Base-by-base conservation (phyloP, 768 basidiomycete species). In the Lentinula edodes region DNA sequence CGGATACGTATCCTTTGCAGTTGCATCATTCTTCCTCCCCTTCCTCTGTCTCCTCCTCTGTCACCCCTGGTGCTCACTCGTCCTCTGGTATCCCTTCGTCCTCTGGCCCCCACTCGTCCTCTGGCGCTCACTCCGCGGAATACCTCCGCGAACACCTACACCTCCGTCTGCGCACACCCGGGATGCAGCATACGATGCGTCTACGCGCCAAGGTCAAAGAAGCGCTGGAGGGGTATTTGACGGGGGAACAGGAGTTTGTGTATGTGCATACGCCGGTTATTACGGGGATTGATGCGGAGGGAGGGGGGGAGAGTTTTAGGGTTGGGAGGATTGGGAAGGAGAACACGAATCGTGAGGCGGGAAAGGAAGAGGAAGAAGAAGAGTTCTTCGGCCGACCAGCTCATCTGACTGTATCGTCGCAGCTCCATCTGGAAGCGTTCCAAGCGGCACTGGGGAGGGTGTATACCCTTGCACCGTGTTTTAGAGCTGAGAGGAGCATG, bases 281-380 rank as follows among this genome's bases (percentile, higher is more conserved):
- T 23, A 98, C 96, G 0, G 84, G 86, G 15, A 93, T 86, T 66
- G 97, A 99, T 71, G 95, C 95, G 58, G 97, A 99, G 78, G 97
- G 95, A 12, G 95, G 90, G 6, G 96, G 97, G 18, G 95, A 98
- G 73, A 84, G 91, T 1, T 98, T 98, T 72, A 81, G 83, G 6
- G 77, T 96, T 35, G 76, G 80, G 13, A 39, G 4, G 38, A 38
- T 38, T 2, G 8, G 2, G 1, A 75, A 80, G 66, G 80, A 6
- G 38, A 36, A 60, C n/a, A n/a, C n/a, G n/a, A n/a, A n/a, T n/a
- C n/a, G n/a, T n/a, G n/a, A n/a, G 6, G 15, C 39, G 13, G 48
- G 28, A 63, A 5, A 55, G 35, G 50, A 45, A 60, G 28, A 57
- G 67, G 45, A 60, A 60, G 20, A 10, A 3, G 63, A 62, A 52